Evolutionary conservation across 352 stramenopile species (phyloP), one percentile per base, ranked within the genome.

Genomic region (Plasmopara muralis): DNA sequence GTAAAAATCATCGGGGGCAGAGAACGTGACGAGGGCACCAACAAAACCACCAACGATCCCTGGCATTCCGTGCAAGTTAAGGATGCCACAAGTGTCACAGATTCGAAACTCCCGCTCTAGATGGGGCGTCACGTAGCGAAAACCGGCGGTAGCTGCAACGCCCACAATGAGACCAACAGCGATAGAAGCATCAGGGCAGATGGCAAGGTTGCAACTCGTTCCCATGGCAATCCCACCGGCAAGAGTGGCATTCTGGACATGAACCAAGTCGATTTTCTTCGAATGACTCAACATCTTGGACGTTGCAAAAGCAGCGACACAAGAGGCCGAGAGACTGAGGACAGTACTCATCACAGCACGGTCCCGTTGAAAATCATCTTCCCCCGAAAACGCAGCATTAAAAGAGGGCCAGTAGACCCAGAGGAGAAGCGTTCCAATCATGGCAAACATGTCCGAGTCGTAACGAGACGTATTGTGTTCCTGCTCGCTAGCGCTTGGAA

Each of bases 371-470:
- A 82, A 87, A 7, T 64, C 72, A 2, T 76, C 64, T 0, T 51
- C 50, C 6, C 62, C 66, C 30, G 87, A 78, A 8, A 90, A 59
- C 18, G 83, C 83, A 0, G 75, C 66, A 43, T 93, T 90, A 68
- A 95, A 95, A 6, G 69, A 87, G 15, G 85, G 83, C 85, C 85
- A 95, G 59, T 83, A 95, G 59, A 92, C 85, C 85, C 85, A 95
- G 35, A 93, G 57, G 48, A 93, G 83, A 10, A 89, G 72, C 29
- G 85, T 92, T 6, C 85, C 85, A 59, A 95, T 85, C 66, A 95
- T 84, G 6, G 85, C 68, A 48, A 90, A 78, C 47, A 89, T 63
- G 40, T 89, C 77, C 33, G 75, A 85, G 41, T 74, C 70, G 61
- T 89, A 89, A 3, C 72, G 57, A 13, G 82, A 89, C 15, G 62